A percentile compares a stretch with the other conserved stretches of the same genome.
phyloP scores from a whole-genome alignment of 257 asterid genomes.

The Penstemon davidsonii region DNA sequence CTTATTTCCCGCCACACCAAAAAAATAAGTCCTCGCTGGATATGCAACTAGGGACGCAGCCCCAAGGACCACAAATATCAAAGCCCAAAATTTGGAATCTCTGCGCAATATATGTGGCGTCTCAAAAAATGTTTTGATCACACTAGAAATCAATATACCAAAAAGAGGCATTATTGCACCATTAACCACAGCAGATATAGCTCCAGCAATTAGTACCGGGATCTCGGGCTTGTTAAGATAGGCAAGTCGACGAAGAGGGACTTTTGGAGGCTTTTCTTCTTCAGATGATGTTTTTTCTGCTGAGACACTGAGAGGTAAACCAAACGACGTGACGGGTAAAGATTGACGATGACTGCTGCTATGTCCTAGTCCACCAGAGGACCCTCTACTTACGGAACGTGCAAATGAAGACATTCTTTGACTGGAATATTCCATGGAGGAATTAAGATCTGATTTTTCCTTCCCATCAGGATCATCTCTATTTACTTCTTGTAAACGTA shows the following conservation, averaged over 20 bases:
- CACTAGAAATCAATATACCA: slow-evolving; percentile 53
- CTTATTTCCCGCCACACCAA: slow-evolving; percentile 63
- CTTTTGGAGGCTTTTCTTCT: slow-evolving; percentile 39
- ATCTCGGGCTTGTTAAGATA: slow-evolving; percentile 55
- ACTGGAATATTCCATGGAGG: slow-evolving; percentile 51
- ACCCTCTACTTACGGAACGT: slow-evolving; percentile 69
- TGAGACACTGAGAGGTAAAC: slow-evolving; percentile 41
- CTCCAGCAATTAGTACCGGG: slow-evolving; percentile 50
- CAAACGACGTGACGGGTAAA: slow-evolving; percentile 46
- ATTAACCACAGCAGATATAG: slow-evolving; percentile 43
- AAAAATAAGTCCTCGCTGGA: slow-evolving; percentile 54
- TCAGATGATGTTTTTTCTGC: slow-evolving; percentile 24
- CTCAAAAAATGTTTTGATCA: slow-evolving; percentile 50
- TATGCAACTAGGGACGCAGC: slow-evolving; percentile 37
- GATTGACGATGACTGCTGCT: slow-evolving; percentile 66
- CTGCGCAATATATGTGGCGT: slow-evolving; percentile 45
- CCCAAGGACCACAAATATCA: slow-evolving; percentile 52
- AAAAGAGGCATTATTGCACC: slow-evolving; percentile 64
- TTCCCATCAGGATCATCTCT: slow-evolving; percentile 37
- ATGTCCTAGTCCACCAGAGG: slow-evolving; percentile 61
- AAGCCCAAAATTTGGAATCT: slow-evolving; percentile 63
- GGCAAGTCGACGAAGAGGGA: slow-evolving; percentile 58
- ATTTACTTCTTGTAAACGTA: slow-evolving; percentile 50
- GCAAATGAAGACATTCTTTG: slow-evolving; percentile 41
- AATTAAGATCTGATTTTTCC: slow-evolving; percentile 32